Base-by-base conservation (phyloP, 768 basidiomycete species). In the Pisolithus sp. region DNA sequence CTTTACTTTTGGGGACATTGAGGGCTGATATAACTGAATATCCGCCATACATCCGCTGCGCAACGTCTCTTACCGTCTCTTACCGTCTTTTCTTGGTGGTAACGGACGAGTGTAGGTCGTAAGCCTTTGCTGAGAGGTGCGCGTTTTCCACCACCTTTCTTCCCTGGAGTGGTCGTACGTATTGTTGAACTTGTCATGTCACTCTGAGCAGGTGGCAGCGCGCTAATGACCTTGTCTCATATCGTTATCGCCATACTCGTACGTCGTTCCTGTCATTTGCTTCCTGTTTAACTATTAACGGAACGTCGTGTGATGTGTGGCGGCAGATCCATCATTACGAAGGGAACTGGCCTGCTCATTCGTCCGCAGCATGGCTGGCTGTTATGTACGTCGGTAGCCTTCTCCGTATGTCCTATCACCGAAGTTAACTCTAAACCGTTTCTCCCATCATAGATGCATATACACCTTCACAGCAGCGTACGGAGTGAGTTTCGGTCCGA, bases 381-480 rank as follows among this genome's bases (percentile, higher is more conserved):
- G 83, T 91, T 37, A 74, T 62, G 80, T 88, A 67, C 54, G 80
- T 64, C 59, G 17, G 34, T 51, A 3, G 41, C 36, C 42, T 3
- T 45, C 46, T 23, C n/a, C 23, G 36, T 4, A 26, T 47, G 7
- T 24, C 42, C 48, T 17, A 17, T 28, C 20, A 41, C 30, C 28
- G 10, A 26, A 26, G 26, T 36, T 44, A 28, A 21, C 20, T 10
- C 23, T 36, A 41, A 24, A 53, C 9, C 17, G 46, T 5, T 31
- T 13, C 15, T 37, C 46, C 12, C 49, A 41, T 38, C 31, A 41
- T 48, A 85, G 84, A 18, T 78, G 76, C 38, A 79, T 88, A 24
- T 92, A 90, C 65, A 61, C 75, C 0, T 91, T 90, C 69, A 91
- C 87, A 2, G 79, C 78, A 39, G 80, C 86, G 2, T 91, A 89